These are phyloP conservation scores for Pelomyxa schiedti DNA, from an alignment of 78 protist species.

Conservation along the genomic window DNA sequence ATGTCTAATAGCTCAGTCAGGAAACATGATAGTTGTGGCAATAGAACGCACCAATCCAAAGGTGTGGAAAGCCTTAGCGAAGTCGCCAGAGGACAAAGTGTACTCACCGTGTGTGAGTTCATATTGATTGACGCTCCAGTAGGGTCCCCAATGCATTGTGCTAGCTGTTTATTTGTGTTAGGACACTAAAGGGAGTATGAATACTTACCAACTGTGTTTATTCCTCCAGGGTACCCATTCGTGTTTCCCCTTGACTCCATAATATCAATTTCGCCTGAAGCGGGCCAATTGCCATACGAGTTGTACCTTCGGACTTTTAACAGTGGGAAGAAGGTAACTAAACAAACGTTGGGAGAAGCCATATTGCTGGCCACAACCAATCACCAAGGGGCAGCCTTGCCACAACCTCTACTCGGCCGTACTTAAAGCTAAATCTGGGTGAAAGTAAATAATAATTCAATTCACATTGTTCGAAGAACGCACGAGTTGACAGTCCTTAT, in stretches of 20 bases:
- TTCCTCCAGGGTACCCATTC: not conserved
- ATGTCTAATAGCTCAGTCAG: too few species aligned
- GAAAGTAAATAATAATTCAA: not conserved
- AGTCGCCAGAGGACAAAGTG: too few species aligned
- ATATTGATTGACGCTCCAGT: too few species aligned
- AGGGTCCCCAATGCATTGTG: too few species aligned
- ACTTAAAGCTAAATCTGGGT: not conserved
- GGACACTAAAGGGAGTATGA: too few species aligned
- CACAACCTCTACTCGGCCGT: conserved; percentile 3
- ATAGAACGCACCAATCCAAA: too few species aligned
- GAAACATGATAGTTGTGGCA: too few species aligned
- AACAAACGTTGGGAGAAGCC: not conserved
- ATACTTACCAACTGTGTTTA: too few species aligned
- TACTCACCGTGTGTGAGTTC: too few species aligned
- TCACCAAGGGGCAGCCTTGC: conserved; percentile 4
- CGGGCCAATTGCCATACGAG: conserved; percentile 8
- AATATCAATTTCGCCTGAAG: not conserved
- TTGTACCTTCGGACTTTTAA: not conserved
- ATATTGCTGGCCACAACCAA: conserved; percentile 7
- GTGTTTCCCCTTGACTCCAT: conserved; percentile 1
- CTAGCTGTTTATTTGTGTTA: too few species aligned
- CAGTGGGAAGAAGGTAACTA: not conserved
- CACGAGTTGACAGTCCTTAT: not conserved
- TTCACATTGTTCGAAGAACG: not conserved
- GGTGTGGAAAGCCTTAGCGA: too few species aligned